Conservation (phyloP, 805 yeast species). For the Brettanomyces bruxellensis region DNA sequence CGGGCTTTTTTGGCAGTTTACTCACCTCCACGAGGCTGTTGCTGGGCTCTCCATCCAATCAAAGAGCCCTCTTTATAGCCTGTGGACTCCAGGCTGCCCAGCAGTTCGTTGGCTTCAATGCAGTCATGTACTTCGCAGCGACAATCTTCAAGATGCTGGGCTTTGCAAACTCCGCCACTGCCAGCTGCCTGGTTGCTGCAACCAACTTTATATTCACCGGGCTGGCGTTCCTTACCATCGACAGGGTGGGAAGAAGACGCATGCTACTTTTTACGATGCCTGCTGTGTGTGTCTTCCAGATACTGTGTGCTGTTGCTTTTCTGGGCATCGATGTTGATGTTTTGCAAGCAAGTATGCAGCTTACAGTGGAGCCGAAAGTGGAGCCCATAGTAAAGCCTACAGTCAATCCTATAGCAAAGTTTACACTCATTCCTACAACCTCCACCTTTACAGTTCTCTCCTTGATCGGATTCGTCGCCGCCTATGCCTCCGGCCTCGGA, state of each 20-base stretch:
- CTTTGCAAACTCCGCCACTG: slow-evolving; percentile 42
- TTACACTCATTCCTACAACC: too few relatives aligned
- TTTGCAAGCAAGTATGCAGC: slow-evolving; percentile 6
- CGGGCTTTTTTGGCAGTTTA: slow-evolving; percentile 29
- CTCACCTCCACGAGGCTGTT: slow-evolving; percentile 14
- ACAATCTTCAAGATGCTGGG: slow-evolving; percentile 48
- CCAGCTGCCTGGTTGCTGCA: slow-evolving; percentile 46
- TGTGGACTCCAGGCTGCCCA: slow-evolving; percentile 52
- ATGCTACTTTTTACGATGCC: slow-evolving; percentile 39
- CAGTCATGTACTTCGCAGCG: slow-evolving; percentile 48
- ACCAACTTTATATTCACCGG: slow-evolving; percentile 46
- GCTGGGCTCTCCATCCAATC: slow-evolving; percentile 30
- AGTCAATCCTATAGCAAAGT: too few relatives aligned
- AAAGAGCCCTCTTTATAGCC: slow-evolving; percentile 42
- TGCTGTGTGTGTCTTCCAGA: slow-evolving; percentile 33
- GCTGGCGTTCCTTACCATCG: slow-evolving; percentile 40
- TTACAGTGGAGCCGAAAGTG: too few relatives aligned
- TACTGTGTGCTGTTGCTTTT: slow-evolving; percentile 45
- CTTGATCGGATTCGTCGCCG: slow-evolving; percentile 37
- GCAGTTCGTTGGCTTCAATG: slow-evolving; percentile 50
- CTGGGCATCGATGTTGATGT: slow-evolving; percentile 34
- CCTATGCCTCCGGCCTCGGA: slow-evolving; percentile 47
- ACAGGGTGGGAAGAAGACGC: slow-evolving; percentile 42
- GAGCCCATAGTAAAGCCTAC: too few relatives aligned
- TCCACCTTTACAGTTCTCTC: too few relatives aligned